Evolutionary conservation across 192 early-diverging fungal genomes (phyloP).

Genomic region (Umbelopsis isabellina): DNA sequence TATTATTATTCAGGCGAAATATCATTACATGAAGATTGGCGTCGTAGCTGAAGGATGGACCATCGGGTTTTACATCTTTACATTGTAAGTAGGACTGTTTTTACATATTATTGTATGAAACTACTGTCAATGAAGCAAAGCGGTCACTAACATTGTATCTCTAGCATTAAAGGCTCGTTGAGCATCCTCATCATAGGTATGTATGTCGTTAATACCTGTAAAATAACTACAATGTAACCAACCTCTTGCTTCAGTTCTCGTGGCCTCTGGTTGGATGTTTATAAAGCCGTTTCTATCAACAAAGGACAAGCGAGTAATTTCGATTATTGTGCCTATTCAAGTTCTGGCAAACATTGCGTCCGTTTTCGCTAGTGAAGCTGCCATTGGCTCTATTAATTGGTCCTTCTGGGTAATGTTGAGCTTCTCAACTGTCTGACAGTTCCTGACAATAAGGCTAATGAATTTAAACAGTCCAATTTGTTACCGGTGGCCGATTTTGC

Average conservation of each 20-base stretch:
- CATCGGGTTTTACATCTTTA: constrained; percentile 58
- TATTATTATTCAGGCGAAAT: constrained; percentile 42
- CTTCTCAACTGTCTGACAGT: neutral
- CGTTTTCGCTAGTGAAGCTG: constrained; percentile 48
- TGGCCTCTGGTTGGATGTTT: constrained; percentile 63
- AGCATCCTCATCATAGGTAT: constrained; percentile 55
- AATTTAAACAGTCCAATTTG: constrained; percentile 30
- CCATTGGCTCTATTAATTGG: constrained; percentile 56
- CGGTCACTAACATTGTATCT: no score
- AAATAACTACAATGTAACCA: neutral
- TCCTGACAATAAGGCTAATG: neutral
- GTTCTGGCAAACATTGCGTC: constrained; percentile 54
- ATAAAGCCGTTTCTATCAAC: constrained; percentile 58
- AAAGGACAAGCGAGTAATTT: constrained; percentile 58
- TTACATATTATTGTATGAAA: neutral
- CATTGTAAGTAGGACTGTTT: constrained; percentile 41
- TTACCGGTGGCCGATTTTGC: constrained; percentile 51
- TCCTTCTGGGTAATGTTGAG: constrained; percentile 52
- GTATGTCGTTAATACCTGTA: neutral
- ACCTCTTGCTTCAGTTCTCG: constrained; percentile 29
- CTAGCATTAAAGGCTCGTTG: constrained; percentile 53
- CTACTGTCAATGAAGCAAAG: no score
- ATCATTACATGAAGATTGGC: constrained; percentile 52
- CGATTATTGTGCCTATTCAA: constrained; percentile 54
- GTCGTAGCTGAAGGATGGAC: constrained; percentile 55